Evolutionary conservation across 1,139 yeast species (phyloP), one percentile per base, ranked within the genome.

Genomic region (Williopsis jadinii): DNA sequence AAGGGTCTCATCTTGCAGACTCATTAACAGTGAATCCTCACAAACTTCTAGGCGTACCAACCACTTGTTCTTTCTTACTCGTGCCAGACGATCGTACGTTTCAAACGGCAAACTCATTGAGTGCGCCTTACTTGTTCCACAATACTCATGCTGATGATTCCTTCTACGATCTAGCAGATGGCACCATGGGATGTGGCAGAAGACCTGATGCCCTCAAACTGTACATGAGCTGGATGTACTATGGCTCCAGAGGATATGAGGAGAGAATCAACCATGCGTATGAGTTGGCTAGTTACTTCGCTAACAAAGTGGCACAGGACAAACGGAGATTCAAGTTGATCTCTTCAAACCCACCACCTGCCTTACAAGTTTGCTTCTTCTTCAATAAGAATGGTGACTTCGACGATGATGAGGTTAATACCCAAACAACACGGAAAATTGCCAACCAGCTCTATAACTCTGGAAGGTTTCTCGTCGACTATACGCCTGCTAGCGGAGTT

Each of bases 141-240:
- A 77, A 77, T 31, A 55, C 68, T n/a, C 70, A 70, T 32, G 46
- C 58, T 15, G 64, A 61, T 28, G 70, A 64, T 14, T 70, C 66
- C 10, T 68, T 61, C 35, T 84, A 68, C 55, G 95, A 86, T 53
- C 70, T 86, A 46, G 95, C 94, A 1, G 94, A 85, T 57, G 95
- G 95, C 9, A 86, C 95, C 8, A 82, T 86, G 94, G 95, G 95
- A 8, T 86, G 95, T 59, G 95, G 95, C 8, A 75, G 95, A 52
- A 71, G 95, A 41, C 80, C 94, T 0, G 95, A 86, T 60, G 76
- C 94, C 2, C 67, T 86, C 58, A 86, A 86, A 62, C 70, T 86
- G 54, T 85, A 83, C 59, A 61, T 86, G 59, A 79, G 84, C 0
- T 86, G 95, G 95, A 66, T 81, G 44, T 86, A 83, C 67, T 86